Conservation (phyloP, 1,139 yeast species). For the Geotrichum candidum region DNA sequence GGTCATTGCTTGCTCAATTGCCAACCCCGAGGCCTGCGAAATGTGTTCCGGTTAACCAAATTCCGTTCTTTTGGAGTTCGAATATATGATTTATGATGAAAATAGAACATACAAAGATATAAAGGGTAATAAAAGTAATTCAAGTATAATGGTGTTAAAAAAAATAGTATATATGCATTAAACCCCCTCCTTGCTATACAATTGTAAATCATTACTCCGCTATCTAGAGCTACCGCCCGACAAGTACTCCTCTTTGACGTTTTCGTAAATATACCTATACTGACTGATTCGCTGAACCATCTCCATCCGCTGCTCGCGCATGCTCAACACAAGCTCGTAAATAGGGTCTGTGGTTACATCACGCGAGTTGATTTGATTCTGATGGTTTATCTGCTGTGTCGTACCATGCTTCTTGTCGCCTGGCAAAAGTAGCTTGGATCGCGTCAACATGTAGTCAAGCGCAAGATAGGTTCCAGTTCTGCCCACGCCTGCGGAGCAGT, state of each 20-base stretch:
- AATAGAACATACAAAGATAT: neutral
- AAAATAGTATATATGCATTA: neutral
- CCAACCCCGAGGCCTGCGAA: slow-evolving; percentile 94
- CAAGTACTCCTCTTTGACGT: neutral
- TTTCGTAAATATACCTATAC: slow-evolving; percentile 45
- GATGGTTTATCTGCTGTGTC: neutral
- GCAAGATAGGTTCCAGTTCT: slow-evolving; percentile 76
- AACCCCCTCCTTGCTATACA: neutral
- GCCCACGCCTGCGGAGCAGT: slow-evolving; percentile 85
- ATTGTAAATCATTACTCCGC: neutral
- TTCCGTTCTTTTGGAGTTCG: neutral
- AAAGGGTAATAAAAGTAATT: neutral
- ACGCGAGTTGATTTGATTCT: neutral
- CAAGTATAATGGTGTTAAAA: neutral
- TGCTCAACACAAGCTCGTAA: slow-evolving; percentile 37
- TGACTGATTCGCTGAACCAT: slow-evolving; percentile 65
- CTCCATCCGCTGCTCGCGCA: slow-evolving; percentile 53
- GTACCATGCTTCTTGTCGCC: neutral
- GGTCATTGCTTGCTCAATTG: slow-evolving; percentile 93
- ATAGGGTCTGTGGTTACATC: slow-evolving; percentile 28
- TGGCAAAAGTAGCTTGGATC: slow-evolving; percentile 10
- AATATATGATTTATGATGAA: neutral
- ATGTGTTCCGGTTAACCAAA: slow-evolving; percentile 86
- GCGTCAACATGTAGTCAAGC: slow-evolving; percentile 47
- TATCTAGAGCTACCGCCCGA: neutral